Evolutionary conservation across 768 basidiomycete genomes (phyloP), one percentile per base, ranked within the genome.

Genomic region (Leucocoprinus birnbaumii): DNA sequence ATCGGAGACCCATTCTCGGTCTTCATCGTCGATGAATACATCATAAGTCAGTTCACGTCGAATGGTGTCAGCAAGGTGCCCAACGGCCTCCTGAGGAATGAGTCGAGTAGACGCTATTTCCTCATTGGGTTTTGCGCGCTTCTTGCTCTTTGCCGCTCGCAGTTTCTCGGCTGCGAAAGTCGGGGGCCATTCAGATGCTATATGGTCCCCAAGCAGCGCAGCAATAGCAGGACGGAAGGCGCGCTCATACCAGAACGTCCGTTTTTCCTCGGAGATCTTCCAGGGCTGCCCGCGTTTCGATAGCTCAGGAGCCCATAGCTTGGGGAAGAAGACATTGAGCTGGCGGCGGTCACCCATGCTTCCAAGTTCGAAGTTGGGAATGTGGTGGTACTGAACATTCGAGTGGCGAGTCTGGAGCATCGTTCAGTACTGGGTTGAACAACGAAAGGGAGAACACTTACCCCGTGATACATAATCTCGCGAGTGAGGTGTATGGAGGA

Each of bases 151-250:
- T 49, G 46, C 0, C n/a, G 68, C 65, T 0, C 63, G 61, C 25
- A 63, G 63, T 22, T 62, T 26, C 45, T 70, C 68, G 0, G 56
- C 52, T 1, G 56, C 35, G 31, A 56, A 64, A 0, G 57, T 63
- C 0, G 68, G 57, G 0, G 68, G 68, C 67, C 68, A 70, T 14
- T 71, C 66, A 1, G 19, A 37, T 0, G 59, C 53, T 11, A 59
- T 53, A 1, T 54, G 3, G 1, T 44, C 13, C 3, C 44, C 19
- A 11, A 57, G 48, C 0, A 66, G 44, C 1, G 9, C n/a, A 0
- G n/a, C 38, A 10, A 72, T 57, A 1, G 65, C 61, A 19, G 66
- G 70, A 9, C 60, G 58, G 8, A 70, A 40, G 1, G 62, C 66
- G 1, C 37, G n/a, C 24, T 66, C 58, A 51, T 68, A 70, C 41